A percentile compares a stretch with the other conserved stretches of the same genome.
phyloP scores from a whole-genome alignment of 1,139 yeast species.

The Suhomyces wounanorum region DNA sequence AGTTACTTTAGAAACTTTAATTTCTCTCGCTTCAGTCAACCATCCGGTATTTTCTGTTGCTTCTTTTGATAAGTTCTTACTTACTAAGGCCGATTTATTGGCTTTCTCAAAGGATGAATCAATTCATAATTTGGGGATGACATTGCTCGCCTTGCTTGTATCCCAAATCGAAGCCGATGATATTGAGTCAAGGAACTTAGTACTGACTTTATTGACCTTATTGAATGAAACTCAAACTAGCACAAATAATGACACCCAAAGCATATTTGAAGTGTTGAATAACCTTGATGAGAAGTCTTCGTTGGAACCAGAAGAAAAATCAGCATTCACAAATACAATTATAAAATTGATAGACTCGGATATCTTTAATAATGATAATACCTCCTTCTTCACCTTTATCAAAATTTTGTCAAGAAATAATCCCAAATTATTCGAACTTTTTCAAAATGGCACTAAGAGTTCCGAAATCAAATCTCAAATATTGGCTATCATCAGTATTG shows the following conservation, averaged over 20 bases:
- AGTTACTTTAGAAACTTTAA: constrained; percentile 35
- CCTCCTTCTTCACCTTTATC: constrained; percentile 9
- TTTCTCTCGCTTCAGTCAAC: constrained; percentile 29
- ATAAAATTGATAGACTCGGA: constrained; percentile 16
- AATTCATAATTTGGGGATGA: constrained; percentile 27
- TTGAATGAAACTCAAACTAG: constrained; percentile 12
- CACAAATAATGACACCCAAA: constrained; percentile 2
- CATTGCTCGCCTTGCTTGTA: constrained; percentile 23
- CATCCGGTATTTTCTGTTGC: constrained; percentile 29
- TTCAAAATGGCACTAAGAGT: constrained; percentile 14
- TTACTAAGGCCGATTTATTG: constrained; percentile 22
- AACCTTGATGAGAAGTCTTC: not conserved
- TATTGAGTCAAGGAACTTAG: constrained; percentile 1
- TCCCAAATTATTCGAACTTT: constrained; percentile 5
- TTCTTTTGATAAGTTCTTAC: constrained; percentile 24
- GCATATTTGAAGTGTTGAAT: constrained; percentile 12
- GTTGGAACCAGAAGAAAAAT: not conserved
- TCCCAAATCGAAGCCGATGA: constrained; percentile 3
- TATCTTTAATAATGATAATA: constrained; percentile 16
- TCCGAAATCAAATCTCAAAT: constrained; percentile 35
- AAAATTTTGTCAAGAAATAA: constrained; percentile 5
- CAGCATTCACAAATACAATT: constrained; percentile 7
- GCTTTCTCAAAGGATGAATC: constrained; percentile 31
- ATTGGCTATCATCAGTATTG: constrained; percentile 43
- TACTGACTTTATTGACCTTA: constrained; percentile 12